These are phyloP conservation scores for Botrytis tulipae DNA, from an alignment of 2,329 filamentous ascomycete species.

Conservation along the genomic window DNA sequence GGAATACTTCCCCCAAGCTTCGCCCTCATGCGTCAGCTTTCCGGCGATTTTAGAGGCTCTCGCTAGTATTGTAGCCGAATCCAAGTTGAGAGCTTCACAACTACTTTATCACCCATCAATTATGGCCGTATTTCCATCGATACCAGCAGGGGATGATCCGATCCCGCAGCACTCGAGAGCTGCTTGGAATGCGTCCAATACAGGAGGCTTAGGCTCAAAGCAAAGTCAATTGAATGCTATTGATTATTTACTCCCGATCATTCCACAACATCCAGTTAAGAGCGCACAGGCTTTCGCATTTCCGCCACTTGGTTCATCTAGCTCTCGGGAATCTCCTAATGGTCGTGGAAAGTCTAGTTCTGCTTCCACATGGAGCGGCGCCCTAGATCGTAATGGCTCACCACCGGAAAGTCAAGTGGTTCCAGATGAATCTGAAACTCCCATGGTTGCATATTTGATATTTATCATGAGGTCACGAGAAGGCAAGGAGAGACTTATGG, in stretches of 20 bases:
- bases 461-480: slow-evolving; percentile 56
- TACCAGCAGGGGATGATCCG: slow-evolving; percentile 49
- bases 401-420: slow-evolving; percentile 39
- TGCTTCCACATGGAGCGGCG: slow-evolving; percentile 4
- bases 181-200: slow-evolving; percentile 53
- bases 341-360: slow-evolving; percentile 25
- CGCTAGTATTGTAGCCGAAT: slow-evolving; percentile 72
- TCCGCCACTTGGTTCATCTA: slow-evolving; percentile 51
- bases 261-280: slow-evolving; percentile 46
- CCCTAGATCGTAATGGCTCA: neutral
- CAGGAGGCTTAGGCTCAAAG: slow-evolving; percentile 46
- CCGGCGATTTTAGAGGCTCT: slow-evolving; percentile 75
- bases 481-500: slow-evolving; percentile 63
- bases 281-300: slow-evolving; percentile 47
- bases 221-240: slow-evolving; percentile 52
- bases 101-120: slow-evolving; percentile 68
- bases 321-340: slow-evolving; percentile 40
- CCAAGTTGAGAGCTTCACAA: slow-evolving; percentile 72
- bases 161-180: slow-evolving; percentile 48
- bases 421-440: slow-evolving; percentile 63
- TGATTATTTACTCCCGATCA: slow-evolving; percentile 62
- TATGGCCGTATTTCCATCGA: slow-evolving; percentile 63
- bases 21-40: slow-evolving; percentile 58
- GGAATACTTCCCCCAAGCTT: slow-evolving; percentile 59
- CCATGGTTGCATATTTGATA: slow-evolving; percentile 72